Percentiles rank a stretch among this genome's conserved stretches.
Conservation (phyloP, 2,329 filamentous ascomycete genomes). For the Aspergillus sp. region DNA sequence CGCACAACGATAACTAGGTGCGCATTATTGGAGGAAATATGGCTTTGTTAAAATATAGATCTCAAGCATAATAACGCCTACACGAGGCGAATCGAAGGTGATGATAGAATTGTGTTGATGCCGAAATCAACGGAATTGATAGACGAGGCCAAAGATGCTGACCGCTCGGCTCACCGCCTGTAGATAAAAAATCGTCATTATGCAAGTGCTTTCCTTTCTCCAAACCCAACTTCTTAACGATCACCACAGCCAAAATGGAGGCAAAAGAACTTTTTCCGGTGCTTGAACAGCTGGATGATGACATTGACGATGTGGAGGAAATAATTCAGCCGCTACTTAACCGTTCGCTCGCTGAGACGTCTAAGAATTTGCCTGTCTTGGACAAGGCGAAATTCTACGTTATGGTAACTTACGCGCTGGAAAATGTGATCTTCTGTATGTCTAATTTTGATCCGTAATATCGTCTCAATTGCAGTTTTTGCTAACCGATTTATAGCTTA, state of each 20-base stretch:
- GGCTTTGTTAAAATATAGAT: neutral
- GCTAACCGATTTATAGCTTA: conserved; percentile 48
- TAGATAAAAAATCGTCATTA: conserved; percentile 12
- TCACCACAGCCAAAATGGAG: conserved; percentile 40
- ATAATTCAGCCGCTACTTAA: conserved; percentile 66
- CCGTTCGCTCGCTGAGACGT: conserved; percentile 57
- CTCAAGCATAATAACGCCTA: neutral
- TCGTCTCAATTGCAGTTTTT: neutral
- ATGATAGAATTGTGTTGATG: neutral
- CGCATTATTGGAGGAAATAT: neutral
- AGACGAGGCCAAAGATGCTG: neutral
- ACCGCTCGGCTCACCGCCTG: conserved; percentile 18
- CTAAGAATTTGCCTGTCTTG: conserved; percentile 77
- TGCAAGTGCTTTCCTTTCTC: neutral
- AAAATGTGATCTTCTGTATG: conserved; percentile 81
- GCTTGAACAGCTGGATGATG: conserved; percentile 66
- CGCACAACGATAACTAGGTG: neutral
- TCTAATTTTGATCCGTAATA: conserved; percentile 1
- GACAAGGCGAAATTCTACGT: conserved; percentile 93
- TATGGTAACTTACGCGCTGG: conserved; percentile 79
- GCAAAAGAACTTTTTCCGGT: conserved; percentile 56
- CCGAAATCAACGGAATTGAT: neutral
- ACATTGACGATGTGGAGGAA: conserved; percentile 72
- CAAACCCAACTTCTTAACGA: conserved; percentile 12
- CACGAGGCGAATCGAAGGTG: neutral